Evolutionary conservation across 768 basidiomycete genomes (phyloP).

Genomic region (Hygrophoropsis aurantiaca): DNA sequence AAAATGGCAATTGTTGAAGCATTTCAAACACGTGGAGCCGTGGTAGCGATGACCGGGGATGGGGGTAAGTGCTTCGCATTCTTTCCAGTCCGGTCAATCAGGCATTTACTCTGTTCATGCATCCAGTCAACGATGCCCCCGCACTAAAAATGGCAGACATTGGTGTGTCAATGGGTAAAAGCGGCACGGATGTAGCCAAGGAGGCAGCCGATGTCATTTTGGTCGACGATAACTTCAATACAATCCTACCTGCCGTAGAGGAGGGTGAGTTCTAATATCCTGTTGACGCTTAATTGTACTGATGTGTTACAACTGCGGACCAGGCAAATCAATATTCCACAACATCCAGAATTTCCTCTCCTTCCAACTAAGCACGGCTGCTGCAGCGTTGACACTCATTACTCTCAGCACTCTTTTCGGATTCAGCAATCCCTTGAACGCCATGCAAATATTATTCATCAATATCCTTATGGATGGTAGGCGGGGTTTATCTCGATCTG

Average conservation of each 20-base stretch:
- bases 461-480: slow-evolving; percentile 98
- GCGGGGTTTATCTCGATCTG: slow-evolving; percentile 14
- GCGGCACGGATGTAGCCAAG: slow-evolving; percentile 98
- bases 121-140: slow-evolving; percentile 90
- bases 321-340: slow-evolving; percentile 96
- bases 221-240: slow-evolving; percentile 96
- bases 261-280: slow-evolving; percentile 55
- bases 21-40: slow-evolving; percentile 83
- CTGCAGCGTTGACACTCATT: slow-evolving; percentile 92
- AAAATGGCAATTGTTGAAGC: slow-evolving; percentile 98
- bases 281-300: background rate
- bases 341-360: slow-evolving; percentile 98
- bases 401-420: slow-evolving; percentile 90
- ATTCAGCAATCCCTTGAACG: slow-evolving; percentile 89
- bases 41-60: slow-evolving; percentile 98
- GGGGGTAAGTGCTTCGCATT: slow-evolving; percentile 58
- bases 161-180: slow-evolving; percentile 96
- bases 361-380: slow-evolving; percentile 98
- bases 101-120: slow-evolving; percentile 3
- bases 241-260: slow-evolving; percentile 91
- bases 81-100: too few relatives aligned
- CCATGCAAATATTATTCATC: slow-evolving; percentile 99
- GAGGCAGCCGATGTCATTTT: slow-evolving; percentile 97
- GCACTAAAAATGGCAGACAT: slow-evolving; percentile 98
- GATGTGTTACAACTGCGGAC: slow-evolving; percentile 1